phyloP scores from a whole-genome alignment of 768 basidiomycete genomes.

The Leccinum obscurum region DNA sequence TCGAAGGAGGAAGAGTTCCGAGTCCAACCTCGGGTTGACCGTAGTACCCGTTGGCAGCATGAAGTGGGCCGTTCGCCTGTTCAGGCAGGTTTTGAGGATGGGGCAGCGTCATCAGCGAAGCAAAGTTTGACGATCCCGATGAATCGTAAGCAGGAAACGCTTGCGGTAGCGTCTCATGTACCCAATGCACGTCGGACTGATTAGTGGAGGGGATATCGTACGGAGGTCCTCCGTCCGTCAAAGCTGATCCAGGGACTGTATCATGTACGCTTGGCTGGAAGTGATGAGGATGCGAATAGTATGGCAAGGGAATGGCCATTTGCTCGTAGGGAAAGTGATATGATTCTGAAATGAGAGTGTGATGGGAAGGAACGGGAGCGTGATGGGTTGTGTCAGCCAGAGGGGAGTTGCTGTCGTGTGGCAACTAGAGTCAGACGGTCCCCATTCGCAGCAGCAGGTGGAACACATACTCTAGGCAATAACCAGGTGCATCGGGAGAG shows the following conservation, averaged over 20 bases:
- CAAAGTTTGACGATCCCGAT: neutral
- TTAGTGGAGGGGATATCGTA: neutral
- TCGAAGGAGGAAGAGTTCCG: neutral
- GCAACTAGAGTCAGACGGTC: neutral
- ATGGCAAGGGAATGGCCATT: neutral
- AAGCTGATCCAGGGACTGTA: neutral
- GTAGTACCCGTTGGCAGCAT: neutral
- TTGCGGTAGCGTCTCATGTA: neutral
- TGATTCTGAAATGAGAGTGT: neutral
- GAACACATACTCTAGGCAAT: constrained; percentile 4
- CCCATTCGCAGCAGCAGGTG: neutral
- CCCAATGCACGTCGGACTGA: neutral
- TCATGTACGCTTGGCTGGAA: neutral
- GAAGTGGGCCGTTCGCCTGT: neutral
- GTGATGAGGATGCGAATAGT: neutral
- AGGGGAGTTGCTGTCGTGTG: neutral
- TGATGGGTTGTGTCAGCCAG: neutral
- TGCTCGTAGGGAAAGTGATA: neutral
- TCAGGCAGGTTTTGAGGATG: neutral
- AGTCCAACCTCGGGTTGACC: neutral
- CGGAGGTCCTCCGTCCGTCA: neutral
- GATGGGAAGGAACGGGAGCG: neutral
- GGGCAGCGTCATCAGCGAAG: neutral
- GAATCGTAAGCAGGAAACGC: neutral
- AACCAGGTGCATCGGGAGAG: neutral